These are phyloP conservation scores for Clonostachys rhizophaga DNA, from an alignment of 2,329 filamentous ascomycete species.

Conservation along the genomic window DNA sequence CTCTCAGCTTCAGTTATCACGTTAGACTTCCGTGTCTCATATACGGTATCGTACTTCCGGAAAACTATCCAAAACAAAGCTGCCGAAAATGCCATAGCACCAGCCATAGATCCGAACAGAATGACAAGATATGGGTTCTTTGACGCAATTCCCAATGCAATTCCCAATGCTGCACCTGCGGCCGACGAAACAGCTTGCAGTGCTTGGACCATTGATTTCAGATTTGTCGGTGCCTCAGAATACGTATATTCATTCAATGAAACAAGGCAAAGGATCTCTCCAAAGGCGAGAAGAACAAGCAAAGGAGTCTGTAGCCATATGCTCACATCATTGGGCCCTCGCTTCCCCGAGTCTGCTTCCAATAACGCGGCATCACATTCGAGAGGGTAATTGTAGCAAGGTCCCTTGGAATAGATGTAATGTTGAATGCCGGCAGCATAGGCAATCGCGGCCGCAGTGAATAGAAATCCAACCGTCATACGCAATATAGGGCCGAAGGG, in stretches of 20 bases:
- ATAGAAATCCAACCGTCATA: slow-evolving; percentile 42
- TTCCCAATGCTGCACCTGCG: slow-evolving; percentile 52
- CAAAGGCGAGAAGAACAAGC: slow-evolving; percentile 50
- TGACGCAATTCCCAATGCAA: slow-evolving; percentile 53
- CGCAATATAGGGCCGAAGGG: slow-evolving; percentile 8
- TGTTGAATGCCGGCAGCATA: slow-evolving; percentile 38
- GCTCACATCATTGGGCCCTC: slow-evolving; percentile 41
- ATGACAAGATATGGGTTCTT: slow-evolving; percentile 62
- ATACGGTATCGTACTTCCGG: background rate
- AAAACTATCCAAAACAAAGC: background rate
- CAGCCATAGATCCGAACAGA: slow-evolving; percentile 56
- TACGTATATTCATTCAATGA: slow-evolving; percentile 69
- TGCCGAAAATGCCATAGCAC: background rate
- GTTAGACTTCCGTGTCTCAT: too few relatives aligned
- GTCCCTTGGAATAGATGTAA: slow-evolving; percentile 49
- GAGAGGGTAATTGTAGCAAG: slow-evolving; percentile 35
- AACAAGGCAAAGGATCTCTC: slow-evolving; percentile 60
- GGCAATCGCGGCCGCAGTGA: slow-evolving; percentile 61
- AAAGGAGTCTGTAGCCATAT: slow-evolving; percentile 50
- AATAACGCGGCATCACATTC: background rate
- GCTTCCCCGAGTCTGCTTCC: background rate
- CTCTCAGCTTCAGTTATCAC: too few relatives aligned
- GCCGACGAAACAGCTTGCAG: slow-evolving; percentile 46
- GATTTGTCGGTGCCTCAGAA: slow-evolving; percentile 58
- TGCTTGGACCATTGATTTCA: background rate